phyloP scores from a whole-genome alignment of 441 rosid species.

The Populus trichocarpa region DNA sequence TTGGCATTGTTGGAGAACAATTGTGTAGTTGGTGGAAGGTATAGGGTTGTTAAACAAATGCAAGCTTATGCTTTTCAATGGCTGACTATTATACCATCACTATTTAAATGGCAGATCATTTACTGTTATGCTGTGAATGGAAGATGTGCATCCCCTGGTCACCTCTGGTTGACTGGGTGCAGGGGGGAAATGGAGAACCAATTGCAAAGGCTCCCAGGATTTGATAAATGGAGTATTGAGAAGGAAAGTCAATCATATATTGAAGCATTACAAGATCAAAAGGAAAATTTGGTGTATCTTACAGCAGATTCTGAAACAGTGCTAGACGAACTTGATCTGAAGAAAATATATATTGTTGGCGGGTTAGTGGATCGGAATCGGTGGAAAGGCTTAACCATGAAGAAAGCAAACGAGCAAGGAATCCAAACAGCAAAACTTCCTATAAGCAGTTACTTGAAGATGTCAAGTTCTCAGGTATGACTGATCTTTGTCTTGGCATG shows the following conservation, averaged over 20 bases:
- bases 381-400: slow-evolving; percentile 83
- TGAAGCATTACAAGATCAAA: slow-evolving; percentile 62
- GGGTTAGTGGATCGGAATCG: slow-evolving; percentile 90
- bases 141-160: slow-evolving; percentile 52
- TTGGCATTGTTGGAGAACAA: no score
- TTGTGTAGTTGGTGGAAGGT: no score
- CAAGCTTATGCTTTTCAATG: background rate
- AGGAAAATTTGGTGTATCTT: slow-evolving; percentile 72
- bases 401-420: slow-evolving; percentile 84
- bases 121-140: slow-evolving; percentile 89
- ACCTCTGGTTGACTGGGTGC: slow-evolving; percentile 84
- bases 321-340: slow-evolving; percentile 58
- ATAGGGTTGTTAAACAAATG: background rate
- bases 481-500: background rate
- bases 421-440: slow-evolving; percentile 87
- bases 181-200: slow-evolving; percentile 61
- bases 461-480: slow-evolving; percentile 88
- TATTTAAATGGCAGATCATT: slow-evolving; percentile 56
- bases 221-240: slow-evolving; percentile 84
- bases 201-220: slow-evolving; percentile 71
- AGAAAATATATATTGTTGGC: slow-evolving; percentile 62
- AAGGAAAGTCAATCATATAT: slow-evolving; percentile 63
- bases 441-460: slow-evolving; percentile 74
- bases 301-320: slow-evolving; percentile 80
- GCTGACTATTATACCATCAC: background rate